phyloP scores from a whole-genome alignment of 2,329 filamentous ascomycete genomes.

The Penicillium sumatraense region DNA sequence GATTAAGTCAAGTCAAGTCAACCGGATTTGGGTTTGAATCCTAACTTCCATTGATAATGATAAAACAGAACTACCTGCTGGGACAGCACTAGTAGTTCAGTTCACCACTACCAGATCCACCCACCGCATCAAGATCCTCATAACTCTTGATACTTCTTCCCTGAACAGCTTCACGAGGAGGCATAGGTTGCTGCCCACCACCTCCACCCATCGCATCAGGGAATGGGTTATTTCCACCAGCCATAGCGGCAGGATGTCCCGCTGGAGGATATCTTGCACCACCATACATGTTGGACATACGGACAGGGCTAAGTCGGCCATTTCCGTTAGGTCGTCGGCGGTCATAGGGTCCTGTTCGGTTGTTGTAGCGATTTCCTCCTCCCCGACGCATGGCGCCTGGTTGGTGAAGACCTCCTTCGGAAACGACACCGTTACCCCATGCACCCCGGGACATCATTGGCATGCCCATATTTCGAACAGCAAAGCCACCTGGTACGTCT shows the following conservation, averaged over 20 bases:
- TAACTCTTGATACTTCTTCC: slow-evolving; percentile 95
- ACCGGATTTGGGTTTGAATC: neutral
- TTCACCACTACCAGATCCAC: slow-evolving; percentile 75
- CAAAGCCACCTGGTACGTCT: slow-evolving; percentile 42
- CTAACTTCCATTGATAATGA: no score
- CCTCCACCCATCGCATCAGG: slow-evolving; percentile 60
- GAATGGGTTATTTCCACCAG: slow-evolving; percentile 50
- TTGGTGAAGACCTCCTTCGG: slow-evolving; percentile 56
- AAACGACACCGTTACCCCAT: slow-evolving; percentile 37
- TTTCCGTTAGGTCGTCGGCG: slow-evolving; percentile 20
- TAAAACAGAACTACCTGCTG: neutral
- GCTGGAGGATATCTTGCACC: slow-evolving; percentile 17
- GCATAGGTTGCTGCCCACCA: slow-evolving; percentile 72
- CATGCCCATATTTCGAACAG: slow-evolving; percentile 31
- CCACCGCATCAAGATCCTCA: slow-evolving; percentile 90
- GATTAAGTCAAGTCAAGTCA: no score
- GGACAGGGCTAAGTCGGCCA: slow-evolving; percentile 37
- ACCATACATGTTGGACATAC: slow-evolving; percentile 17
- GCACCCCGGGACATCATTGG: slow-evolving; percentile 38
- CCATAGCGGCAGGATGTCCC: slow-evolving; percentile 45
- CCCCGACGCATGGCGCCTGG: slow-evolving; percentile 72
- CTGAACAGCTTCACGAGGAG: slow-evolving; percentile 87
- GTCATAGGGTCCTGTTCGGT: slow-evolving; percentile 60
- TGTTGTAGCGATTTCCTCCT: slow-evolving; percentile 62
- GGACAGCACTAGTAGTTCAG: slow-evolving; percentile 83